phyloP scores from a whole-genome alignment of 352 stramenopile genomes.

The Lagenidium giganteum region DNA sequence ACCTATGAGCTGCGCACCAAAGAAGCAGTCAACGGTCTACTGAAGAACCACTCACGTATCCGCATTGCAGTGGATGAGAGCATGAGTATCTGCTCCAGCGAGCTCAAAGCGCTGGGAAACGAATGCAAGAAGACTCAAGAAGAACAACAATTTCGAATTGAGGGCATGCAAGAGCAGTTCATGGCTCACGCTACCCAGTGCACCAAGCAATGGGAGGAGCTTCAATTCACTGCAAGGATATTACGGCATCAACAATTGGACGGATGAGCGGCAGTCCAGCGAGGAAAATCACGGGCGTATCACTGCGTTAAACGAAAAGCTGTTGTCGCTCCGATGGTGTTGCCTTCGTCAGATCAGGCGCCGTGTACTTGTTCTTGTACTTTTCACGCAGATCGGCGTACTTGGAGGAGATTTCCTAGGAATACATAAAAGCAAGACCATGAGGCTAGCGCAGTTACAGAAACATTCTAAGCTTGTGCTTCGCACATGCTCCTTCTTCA shows the following conservation, averaged over 20 bases:
- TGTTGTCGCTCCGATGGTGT: constrained; percentile 7
- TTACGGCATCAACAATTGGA: too few species aligned
- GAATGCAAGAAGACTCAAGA: constrained; percentile 25
- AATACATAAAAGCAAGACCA: background rate
- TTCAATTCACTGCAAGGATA: too few species aligned
- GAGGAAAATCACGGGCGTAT: too few species aligned
- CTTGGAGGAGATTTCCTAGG: constrained; percentile 66
- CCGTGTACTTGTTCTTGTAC: constrained; percentile 73
- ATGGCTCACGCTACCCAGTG: constrained; percentile 24
- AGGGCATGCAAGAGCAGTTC: constrained; percentile 29
- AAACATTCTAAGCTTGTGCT: background rate
- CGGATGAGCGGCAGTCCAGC: too few species aligned
- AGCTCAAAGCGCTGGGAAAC: constrained; percentile 39
- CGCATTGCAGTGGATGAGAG: constrained; percentile 45
- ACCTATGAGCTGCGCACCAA: constrained; percentile 38
- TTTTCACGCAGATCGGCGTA: constrained; percentile 69
- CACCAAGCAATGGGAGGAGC: too few species aligned
- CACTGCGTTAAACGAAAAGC: constrained; percentile 13
- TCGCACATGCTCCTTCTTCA: constrained; percentile 65
- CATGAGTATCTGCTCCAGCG: constrained; percentile 49
- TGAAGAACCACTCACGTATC: constrained; percentile 52
- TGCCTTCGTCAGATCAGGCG: constrained; percentile 27
- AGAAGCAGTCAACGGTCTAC: constrained; percentile 30
- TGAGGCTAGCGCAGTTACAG: background rate
- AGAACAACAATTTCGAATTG: constrained; percentile 32